phyloP scores from a whole-genome alignment of 2,329 filamentous ascomycete genomes.

The Incumbomyces lentus region DNA sequence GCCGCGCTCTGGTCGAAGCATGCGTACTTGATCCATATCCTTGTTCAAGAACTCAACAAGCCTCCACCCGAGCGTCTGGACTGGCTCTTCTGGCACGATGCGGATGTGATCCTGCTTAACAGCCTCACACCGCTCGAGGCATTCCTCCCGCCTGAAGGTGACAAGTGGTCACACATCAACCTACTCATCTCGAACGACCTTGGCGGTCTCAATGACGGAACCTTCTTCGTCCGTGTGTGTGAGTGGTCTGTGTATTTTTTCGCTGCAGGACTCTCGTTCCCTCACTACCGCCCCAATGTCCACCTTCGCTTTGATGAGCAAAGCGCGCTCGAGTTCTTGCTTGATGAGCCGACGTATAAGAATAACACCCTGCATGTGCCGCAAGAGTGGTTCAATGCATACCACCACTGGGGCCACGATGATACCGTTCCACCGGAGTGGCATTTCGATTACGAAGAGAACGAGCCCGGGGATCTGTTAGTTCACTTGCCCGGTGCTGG shows the following conservation, averaged over 20 bases:
- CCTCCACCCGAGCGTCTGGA: conserved; percentile 24
- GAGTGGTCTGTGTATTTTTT: conserved; percentile 27
- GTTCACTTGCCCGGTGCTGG: conserved; percentile 25
- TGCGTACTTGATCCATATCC: conserved; percentile 20
- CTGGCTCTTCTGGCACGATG: conserved; percentile 30
- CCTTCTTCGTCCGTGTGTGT: conserved; percentile 27
- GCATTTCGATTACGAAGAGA: conserved; percentile 6
- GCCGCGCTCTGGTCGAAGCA: conserved; percentile 16
- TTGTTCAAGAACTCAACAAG: conserved; percentile 27
- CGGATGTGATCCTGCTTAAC: conserved; percentile 27
- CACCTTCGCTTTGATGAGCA: conserved; percentile 20
- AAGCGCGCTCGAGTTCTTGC: conserved; percentile 10
- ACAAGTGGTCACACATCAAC: conserved; percentile 23
- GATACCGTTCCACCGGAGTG: conserved; percentile 9
- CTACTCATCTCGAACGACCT: conserved; percentile 25
- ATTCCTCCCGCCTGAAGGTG: conserved; percentile 24
- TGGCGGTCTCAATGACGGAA: conserved; percentile 27
- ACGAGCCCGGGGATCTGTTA: conserved; percentile 21
- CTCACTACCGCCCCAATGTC: conserved; percentile 17
- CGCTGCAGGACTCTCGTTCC: conserved; percentile 22
- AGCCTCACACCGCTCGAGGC: conserved; percentile 25
- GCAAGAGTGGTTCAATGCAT: conserved; percentile 17
- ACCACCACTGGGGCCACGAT: conserved; percentile 7
- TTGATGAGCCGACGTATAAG: conserved; percentile 8
- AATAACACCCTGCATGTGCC: conserved; percentile 10